phyloP scores from a whole-genome alignment of 2,329 filamentous ascomycete species.

The Aspergillus arachidicola region DNA sequence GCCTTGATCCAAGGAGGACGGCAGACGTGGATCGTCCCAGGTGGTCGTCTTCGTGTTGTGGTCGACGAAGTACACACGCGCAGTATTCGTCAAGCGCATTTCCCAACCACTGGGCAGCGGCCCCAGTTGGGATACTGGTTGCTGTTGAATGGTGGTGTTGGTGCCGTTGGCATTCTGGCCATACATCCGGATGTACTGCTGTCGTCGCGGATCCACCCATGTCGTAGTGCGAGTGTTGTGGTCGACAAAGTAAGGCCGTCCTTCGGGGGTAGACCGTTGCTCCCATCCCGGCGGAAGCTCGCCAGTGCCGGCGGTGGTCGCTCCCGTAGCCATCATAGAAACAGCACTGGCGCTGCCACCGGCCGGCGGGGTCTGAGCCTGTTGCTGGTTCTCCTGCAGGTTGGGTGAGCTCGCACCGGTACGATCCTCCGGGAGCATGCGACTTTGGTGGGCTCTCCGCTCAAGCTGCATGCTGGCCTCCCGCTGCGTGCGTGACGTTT shows the following conservation, averaged over 20 bases:
- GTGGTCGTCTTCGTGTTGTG: conserved; percentile 99
- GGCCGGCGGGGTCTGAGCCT: conserved; percentile 50
- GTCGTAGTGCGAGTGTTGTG: conserved; percentile 98
- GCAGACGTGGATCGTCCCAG: conserved; percentile 95
- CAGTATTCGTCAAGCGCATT: conserved; percentile 98
- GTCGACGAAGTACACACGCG: conserved; percentile 97
- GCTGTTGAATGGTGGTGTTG: conserved; percentile 89
- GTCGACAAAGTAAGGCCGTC: conserved; percentile 94
- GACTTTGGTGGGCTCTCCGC: conserved; percentile 89
- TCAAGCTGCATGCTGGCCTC: conserved; percentile 93
- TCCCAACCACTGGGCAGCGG: conserved; percentile 97
- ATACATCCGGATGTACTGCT: conserved; percentile 99
- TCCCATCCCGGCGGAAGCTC: conserved; percentile 97
- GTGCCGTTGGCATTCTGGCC: conserved; percentile 75
- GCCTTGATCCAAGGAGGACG: conserved; percentile 95
- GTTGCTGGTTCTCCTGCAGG: conserved; percentile 55
- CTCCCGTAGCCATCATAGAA: conserved; percentile 92
- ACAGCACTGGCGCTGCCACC: conserved; percentile 57
- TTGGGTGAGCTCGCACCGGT: conserved; percentile 92
- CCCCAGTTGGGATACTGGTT: conserved; percentile 94
- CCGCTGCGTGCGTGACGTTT: conserved; percentile 74
- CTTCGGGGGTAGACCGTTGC: conserved; percentile 92
- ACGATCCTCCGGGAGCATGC: conserved; percentile 91
- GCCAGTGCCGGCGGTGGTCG: conserved; percentile 89
- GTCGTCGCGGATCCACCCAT: conserved; percentile 95